Conservation (phyloP, 163 green algal genomes). For the Chlamydomonas reinhardtii region DNA sequence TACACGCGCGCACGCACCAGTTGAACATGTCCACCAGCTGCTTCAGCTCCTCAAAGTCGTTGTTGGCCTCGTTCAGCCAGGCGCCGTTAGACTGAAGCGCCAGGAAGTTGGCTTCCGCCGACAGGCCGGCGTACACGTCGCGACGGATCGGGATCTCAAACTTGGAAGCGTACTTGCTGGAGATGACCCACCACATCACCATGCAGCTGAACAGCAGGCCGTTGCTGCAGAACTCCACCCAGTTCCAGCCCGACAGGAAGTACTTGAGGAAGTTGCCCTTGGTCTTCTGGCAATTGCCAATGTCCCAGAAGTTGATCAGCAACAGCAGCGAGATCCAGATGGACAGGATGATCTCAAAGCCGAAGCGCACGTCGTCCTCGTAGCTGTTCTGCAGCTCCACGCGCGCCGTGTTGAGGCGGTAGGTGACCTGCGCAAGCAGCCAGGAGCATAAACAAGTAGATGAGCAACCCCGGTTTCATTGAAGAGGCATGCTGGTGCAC, state of each 20-base stretch:
- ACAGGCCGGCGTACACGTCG: constrained; percentile 80
- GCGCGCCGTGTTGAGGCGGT: constrained; percentile 76
- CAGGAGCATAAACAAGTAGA: neutral
- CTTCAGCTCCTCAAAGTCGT: constrained; percentile 62
- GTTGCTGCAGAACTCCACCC: constrained; percentile 80
- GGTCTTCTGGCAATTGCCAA: constrained; percentile 45
- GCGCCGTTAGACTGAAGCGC: constrained; percentile 63
- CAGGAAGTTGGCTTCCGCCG: constrained; percentile 76
- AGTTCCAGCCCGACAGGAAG: constrained; percentile 64
- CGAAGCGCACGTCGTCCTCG: constrained; percentile 72
- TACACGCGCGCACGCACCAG: constrained; percentile 45
- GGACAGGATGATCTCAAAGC: constrained; percentile 77
- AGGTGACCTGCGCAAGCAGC: constrained; percentile 53
- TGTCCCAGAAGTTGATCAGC: constrained; percentile 57
- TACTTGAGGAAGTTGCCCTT: constrained; percentile 63
- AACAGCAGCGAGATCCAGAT: constrained; percentile 66
- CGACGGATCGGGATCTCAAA: constrained; percentile 67
- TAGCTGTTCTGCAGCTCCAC: constrained; percentile 80
- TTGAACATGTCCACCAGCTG: constrained; percentile 75
- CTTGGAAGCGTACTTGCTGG: constrained; percentile 56
- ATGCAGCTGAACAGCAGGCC: constrained; percentile 71
- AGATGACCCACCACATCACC: constrained; percentile 76
- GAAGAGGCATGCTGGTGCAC: too few relatives aligned
- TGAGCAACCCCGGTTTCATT: too few relatives aligned
- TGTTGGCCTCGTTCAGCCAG: constrained; percentile 45